Evolutionary conservation across 1,284 basidiomycete genomes (phyloP).

Genomic region (Malassezia nana): DNA sequence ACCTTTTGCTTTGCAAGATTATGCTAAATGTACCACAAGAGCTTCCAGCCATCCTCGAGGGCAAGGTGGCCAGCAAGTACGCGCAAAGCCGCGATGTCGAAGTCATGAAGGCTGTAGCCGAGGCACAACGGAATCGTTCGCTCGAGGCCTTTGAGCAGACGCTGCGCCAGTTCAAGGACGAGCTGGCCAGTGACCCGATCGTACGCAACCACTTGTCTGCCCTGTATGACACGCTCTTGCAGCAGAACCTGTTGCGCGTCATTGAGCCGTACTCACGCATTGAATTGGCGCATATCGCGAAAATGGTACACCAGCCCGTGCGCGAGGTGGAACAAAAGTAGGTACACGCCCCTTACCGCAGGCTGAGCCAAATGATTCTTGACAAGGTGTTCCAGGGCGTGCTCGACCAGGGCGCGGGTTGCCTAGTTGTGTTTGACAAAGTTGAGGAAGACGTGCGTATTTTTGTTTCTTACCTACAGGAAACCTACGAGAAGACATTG

Average conservation of each 20-base stretch:
- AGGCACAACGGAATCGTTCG: constrained; percentile 82
- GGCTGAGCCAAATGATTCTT: constrained; percentile 92
- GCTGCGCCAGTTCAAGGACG: constrained; percentile 73
- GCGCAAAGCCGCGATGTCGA: constrained; percentile 65
- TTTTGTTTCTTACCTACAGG: constrained; percentile 51
- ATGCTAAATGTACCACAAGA: constrained; percentile 94
- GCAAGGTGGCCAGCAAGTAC: constrained; percentile 80
- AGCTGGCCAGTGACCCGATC: constrained; percentile 82
- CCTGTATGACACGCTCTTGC: constrained; percentile 85
- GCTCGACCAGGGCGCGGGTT: constrained; percentile 85
- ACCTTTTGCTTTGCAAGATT: constrained; percentile 95
- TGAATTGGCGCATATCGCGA: constrained; percentile 79
- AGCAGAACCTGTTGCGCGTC: constrained; percentile 86
- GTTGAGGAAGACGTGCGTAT: constrained; percentile 59
- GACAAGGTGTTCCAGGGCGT: constrained; percentile 91
- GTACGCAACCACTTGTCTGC: constrained; percentile 86
- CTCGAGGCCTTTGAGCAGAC: constrained; percentile 80
- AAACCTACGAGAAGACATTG: constrained; percentile 74
- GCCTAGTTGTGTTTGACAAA: constrained; percentile 78
- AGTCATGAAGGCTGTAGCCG: constrained; percentile 85
- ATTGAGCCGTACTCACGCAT: constrained; percentile 90
- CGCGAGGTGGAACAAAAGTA: constrained; percentile 91
- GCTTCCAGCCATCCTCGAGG: constrained; percentile 69
- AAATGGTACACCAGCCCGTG: constrained; percentile 75
- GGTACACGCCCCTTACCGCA: constrained; percentile 50